These are phyloP conservation scores for Microthyrium microscopicum DNA, from an alignment of 2,329 filamentous ascomycete species.

Conservation along the genomic window DNA sequence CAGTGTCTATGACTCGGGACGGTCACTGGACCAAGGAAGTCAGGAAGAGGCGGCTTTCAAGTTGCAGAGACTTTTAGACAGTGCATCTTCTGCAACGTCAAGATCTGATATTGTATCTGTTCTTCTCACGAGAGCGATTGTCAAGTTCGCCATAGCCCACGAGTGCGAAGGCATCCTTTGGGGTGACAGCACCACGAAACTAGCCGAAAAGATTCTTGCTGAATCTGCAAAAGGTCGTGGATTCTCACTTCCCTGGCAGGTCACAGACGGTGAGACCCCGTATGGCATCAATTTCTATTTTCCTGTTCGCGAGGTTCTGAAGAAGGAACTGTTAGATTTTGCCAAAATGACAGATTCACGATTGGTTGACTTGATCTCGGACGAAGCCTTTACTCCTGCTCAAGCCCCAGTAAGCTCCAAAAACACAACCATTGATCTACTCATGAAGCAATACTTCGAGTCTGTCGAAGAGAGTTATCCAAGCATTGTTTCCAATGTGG, in stretches of 20 bases:
- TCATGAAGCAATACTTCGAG: slow-evolving; percentile 79
- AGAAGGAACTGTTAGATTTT: slow-evolving; percentile 47
- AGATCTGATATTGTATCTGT: slow-evolving; percentile 56
- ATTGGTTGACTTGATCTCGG: slow-evolving; percentile 16
- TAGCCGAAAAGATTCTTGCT: slow-evolving; percentile 71
- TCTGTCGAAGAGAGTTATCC: slow-evolving; percentile 75
- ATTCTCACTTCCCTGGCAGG: slow-evolving; percentile 63
- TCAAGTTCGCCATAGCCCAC: slow-evolving; percentile 42
- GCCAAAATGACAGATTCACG: slow-evolving; percentile 9
- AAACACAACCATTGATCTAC: slow-evolving; percentile 74
- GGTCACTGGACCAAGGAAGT: background rate
- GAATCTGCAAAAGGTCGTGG: slow-evolving; percentile 87
- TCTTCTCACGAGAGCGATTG: slow-evolving; percentile 54
- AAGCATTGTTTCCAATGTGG: slow-evolving; percentile 87
- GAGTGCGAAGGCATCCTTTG: slow-evolving; percentile 58
- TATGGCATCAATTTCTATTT: slow-evolving; percentile 51
- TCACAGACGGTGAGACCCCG: slow-evolving; percentile 54
- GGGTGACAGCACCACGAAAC: slow-evolving; percentile 70
- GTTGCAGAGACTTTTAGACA: slow-evolving; percentile 38
- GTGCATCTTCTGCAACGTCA: slow-evolving; percentile 57
- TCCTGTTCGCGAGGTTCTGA: slow-evolving; percentile 70
- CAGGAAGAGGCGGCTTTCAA: slow-evolving; percentile 9
- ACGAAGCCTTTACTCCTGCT: background rate
- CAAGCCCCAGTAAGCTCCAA: slow-evolving; percentile 22
- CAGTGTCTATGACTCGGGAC: background rate